A percentile compares a stretch with the other conserved stretches of the same genome.
These are phyloP conservation scores for Fusarium siculi DNA, from an alignment of 2,329 filamentous ascomycete species.

Conservation along the genomic window DNA sequence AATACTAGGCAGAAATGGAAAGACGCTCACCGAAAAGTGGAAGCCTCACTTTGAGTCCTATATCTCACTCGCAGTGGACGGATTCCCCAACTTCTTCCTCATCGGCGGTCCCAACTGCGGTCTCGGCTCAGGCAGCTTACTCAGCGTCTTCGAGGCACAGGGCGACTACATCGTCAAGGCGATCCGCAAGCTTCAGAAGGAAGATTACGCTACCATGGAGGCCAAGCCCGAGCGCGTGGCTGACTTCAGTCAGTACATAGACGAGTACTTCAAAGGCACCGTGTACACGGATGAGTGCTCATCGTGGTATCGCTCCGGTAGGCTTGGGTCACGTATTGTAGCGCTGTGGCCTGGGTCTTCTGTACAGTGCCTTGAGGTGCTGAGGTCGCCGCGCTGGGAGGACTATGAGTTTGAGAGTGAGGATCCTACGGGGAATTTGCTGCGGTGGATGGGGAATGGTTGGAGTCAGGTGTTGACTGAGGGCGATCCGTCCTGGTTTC, in stretches of 20 bases:
- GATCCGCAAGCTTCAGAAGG: neutral
- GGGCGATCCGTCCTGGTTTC: neutral
- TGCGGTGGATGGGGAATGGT: neutral
- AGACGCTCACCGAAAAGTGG: neutral
- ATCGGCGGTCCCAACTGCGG: neutral
- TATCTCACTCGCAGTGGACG: neutral
- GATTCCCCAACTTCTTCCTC: neutral
- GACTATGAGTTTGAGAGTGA: neutral
- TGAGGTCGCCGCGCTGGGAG: neutral
- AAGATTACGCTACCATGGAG: neutral
- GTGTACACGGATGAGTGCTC: neutral
- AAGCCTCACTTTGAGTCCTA: neutral
- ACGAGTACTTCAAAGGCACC: neutral
- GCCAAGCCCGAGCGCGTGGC: neutral
- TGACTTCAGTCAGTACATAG: neutral
- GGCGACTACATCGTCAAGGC: neutral
- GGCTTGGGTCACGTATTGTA: neutral
- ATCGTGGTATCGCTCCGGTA: neutral
- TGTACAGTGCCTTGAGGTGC: neutral
- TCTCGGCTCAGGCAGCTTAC: neutral
- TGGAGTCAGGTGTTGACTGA: neutral
- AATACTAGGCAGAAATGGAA: neutral
- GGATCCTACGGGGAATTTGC: neutral
- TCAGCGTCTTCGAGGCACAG: neutral
- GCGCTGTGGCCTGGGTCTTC: neutral